A percentile compares a stretch with the other conserved stretches of the same genome.
phyloP scores from a whole-genome alignment of 2,329 filamentous ascomycete species.

The Botrytis aclada region DNA sequence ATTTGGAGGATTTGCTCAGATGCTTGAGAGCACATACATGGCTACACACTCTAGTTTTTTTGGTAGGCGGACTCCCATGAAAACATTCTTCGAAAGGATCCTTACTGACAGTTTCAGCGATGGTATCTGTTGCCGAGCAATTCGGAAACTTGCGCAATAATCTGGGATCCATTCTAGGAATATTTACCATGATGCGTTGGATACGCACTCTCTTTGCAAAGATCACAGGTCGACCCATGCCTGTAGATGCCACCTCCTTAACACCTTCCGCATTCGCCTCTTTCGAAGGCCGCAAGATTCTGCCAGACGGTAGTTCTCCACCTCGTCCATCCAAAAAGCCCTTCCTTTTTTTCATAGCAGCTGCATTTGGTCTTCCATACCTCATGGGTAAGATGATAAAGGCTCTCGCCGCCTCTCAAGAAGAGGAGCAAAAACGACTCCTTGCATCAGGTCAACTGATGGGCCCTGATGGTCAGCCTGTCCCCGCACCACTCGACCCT shows the following conservation, averaged over 20 bases:
- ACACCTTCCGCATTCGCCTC: constrained; percentile 88
- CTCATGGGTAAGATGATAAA: constrained; percentile 96
- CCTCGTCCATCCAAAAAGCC: constrained; percentile 86
- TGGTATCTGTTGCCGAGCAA: constrained; percentile 97
- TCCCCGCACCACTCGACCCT: constrained; percentile 65
- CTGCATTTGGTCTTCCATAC: constrained; percentile 93
- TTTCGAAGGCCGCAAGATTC: constrained; percentile 69
- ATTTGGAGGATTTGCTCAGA: constrained; percentile 96
- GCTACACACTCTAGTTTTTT: constrained; percentile 98
- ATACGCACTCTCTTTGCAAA: constrained; percentile 88
- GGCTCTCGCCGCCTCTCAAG: constrained; percentile 75
- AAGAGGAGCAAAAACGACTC: constrained; percentile 71
- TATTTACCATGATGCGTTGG: constrained; percentile 96
- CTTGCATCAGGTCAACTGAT: constrained; percentile 52
- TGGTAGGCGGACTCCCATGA: constrained; percentile 54
- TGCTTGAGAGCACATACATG: constrained; percentile 99
- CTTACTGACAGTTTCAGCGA: constrained; percentile 56
- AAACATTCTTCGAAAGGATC: neutral
- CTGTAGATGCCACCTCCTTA: constrained; percentile 80
- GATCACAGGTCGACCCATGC: constrained; percentile 84
- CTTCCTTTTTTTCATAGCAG: constrained; percentile 90
- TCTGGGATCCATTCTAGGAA: constrained; percentile 87
- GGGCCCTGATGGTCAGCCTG: constrained; percentile 46
- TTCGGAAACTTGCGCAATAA: constrained; percentile 92
- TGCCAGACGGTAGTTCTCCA: constrained; percentile 60